Evolutionary conservation across 2,329 filamentous ascomycete species (phyloP).

Genomic region (Aspergillus felis): DNA sequence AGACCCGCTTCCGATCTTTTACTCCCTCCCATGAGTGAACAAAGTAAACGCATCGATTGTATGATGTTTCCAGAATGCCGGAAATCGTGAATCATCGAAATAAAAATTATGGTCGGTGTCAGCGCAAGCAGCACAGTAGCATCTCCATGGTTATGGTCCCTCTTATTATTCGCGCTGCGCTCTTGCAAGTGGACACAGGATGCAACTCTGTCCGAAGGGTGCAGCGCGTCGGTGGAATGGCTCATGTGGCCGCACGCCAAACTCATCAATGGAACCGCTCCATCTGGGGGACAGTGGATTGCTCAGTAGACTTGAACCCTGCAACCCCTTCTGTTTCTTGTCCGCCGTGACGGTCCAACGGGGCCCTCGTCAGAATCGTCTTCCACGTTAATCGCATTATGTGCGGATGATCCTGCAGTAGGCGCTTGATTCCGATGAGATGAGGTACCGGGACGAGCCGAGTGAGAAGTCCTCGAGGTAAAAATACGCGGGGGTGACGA

Average conservation of each 20-base stretch:
- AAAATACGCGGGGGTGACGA: constrained; percentile 1
- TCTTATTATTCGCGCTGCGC: neutral
- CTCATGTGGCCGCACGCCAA: neutral
- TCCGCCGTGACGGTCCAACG: constrained; percentile 19
- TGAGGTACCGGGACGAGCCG: neutral
- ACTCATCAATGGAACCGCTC: too few species aligned
- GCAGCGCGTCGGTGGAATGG: neutral
- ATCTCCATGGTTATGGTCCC: neutral
- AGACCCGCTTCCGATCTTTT: neutral
- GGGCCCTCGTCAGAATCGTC: constrained; percentile 29
- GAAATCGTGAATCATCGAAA: neutral
- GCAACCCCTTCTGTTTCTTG: constrained; percentile 14
- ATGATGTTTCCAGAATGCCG: neutral
- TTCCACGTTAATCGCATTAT: constrained; percentile 23
- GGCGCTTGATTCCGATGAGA: neutral
- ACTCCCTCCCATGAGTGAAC: neutral
- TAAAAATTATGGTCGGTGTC: neutral
- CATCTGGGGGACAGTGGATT: neutral
- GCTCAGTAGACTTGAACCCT: constrained; percentile 1
- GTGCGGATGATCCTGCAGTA: constrained; percentile 15
- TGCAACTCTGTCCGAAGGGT: neutral
- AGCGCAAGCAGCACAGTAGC: neutral
- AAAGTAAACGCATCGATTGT: neutral
- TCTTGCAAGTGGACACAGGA: neutral
- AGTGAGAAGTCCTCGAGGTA: neutral